Conservation (phyloP, 495 filamentous ascomycete genomes). For the Cenococcum geophilum region DNA sequence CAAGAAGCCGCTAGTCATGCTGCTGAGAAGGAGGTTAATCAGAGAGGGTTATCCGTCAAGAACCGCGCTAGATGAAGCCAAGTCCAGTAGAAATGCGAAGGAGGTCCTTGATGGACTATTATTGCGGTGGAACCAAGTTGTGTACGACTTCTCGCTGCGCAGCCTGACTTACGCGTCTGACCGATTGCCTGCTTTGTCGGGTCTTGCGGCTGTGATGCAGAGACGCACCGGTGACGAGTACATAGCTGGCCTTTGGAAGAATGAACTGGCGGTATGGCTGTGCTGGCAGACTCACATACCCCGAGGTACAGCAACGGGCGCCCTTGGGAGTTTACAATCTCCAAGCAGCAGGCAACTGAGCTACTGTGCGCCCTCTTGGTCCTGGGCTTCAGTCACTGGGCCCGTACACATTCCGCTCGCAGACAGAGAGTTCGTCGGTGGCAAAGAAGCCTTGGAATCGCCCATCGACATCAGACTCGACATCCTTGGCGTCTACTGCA, state of each 20-base stretch:
- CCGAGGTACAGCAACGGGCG: too few species aligned
- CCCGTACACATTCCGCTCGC: background rate
- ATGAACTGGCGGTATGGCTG: background rate
- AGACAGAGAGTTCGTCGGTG: background rate
- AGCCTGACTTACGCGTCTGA: background rate
- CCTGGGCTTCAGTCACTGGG: background rate
- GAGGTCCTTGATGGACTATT: background rate
- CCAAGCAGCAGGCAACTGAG: background rate
- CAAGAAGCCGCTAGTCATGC: background rate
- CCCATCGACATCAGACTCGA: background rate
- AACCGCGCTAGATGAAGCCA: background rate
- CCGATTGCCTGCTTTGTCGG: background rate
- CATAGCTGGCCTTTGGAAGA: background rate
- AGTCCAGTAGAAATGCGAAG: too few species aligned
- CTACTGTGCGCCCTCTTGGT: background rate
- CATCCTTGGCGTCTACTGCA: background rate
- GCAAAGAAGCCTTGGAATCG: background rate
- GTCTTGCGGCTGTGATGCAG: background rate
- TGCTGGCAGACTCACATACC: background rate
- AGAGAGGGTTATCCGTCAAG: background rate
- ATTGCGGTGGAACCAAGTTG: conserved; percentile 3
- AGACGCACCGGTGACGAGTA: background rate
- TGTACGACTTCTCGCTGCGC: background rate
- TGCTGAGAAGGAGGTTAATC: background rate
- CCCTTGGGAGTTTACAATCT: background rate